A percentile compares a stretch with the other conserved stretches of the same genome.
Evolutionary conservation across 2,329 filamentous ascomycete species (phyloP).

Genomic region (Alternaria incomplexa): DNA sequence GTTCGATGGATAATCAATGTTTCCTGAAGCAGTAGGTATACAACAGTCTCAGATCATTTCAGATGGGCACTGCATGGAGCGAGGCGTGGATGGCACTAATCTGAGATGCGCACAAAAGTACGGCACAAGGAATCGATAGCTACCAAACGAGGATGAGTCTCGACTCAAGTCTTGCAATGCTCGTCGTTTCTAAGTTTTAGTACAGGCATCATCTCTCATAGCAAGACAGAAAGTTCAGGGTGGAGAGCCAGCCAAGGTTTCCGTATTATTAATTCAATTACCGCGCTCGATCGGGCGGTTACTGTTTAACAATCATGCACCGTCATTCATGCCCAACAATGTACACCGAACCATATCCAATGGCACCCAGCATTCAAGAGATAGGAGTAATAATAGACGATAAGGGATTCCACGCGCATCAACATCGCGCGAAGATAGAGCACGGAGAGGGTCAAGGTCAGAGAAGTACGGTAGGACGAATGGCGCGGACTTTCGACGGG

Average conservation of each 20-base stretch:
- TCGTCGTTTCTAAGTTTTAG: neutral
- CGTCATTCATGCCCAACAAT: neutral
- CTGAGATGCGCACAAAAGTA: neutral
- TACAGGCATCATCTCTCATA: neutral
- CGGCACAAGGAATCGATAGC: neutral
- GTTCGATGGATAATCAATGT: neutral
- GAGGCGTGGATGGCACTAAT: neutral
- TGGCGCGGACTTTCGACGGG: slow-evolving; percentile 11
- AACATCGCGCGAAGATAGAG: neutral
- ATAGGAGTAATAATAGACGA: slow-evolving; percentile 1
- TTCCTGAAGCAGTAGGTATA: neutral
- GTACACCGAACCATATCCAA: neutral
- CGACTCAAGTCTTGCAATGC: slow-evolving; percentile 1
- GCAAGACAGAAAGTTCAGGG: neutral
- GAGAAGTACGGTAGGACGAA: neutral
- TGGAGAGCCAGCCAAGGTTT: neutral
- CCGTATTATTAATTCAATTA: neutral
- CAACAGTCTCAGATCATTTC: neutral
- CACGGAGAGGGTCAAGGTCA: slow-evolving; percentile 1
- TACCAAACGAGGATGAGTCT: neutral
- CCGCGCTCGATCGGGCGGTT: neutral
- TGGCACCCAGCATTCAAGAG: neutral
- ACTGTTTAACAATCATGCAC: neutral
- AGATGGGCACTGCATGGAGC: neutral
- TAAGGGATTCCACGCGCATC: neutral